Base-by-base conservation (phyloP, 306 rosid genomes). In the Astragalus glycyphyllos region DNA sequence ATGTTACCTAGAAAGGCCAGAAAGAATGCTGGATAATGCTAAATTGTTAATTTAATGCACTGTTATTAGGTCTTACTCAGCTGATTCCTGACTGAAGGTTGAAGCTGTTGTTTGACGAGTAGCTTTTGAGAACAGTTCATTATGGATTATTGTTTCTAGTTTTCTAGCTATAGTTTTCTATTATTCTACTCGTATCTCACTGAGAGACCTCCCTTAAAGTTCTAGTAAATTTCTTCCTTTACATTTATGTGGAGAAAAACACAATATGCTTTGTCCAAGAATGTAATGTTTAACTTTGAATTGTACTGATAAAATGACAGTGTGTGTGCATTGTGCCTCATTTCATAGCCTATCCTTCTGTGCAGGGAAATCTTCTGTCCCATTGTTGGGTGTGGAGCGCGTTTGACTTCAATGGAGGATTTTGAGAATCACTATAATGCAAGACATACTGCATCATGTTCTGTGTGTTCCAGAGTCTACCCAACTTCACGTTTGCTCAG, bases 361-460 rank as follows among this genome's bases (percentile, higher is more conserved):
- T 17, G 76, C 80, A 91, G 99, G 82, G 83, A 78, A 35, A 78
- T 87, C 10, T 84, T 82, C 71, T 94, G 99, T 73, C 91, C 97
- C 46, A 86, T 94, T 75, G 99, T 78, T 65, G 91, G 97, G 53
- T 94, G 99, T 62, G 87, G 88, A 72, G 83, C 95, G 38, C 72
- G 56, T 78, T 75, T 94, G 88, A 79, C 46, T 51, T 89, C 95
- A 14, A 72, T 86, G 78, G 96, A 94, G 84, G 87, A 84, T 60
- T 94, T 94, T 8, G 97, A 94, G 81, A 85, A 85, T 86, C 99
- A 94, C 82, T 91, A 94, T 67, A 89, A 83, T 69, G 89, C 95
- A 35, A 86, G 95, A 67, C 99, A 91, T 68, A 73, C 92, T 54
- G 95, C 97, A 34, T 89, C 89, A 34, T 94, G 97, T 69, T 86